Conservation (phyloP, 495 filamentous ascomycete species). For the Aspergillus sclerotioniger region DNA sequence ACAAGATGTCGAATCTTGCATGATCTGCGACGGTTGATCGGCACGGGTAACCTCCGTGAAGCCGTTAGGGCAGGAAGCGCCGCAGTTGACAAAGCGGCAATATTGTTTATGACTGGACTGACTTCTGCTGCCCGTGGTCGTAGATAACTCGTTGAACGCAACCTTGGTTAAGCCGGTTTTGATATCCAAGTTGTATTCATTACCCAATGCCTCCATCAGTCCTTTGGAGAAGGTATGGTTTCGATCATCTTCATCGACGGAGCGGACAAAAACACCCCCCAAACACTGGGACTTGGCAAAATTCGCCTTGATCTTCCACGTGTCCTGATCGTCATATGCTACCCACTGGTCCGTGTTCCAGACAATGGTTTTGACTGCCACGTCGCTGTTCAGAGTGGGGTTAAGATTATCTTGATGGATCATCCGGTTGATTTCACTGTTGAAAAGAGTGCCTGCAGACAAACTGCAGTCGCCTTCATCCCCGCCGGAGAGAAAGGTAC, state of each 20-base stretch:
- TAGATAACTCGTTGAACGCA: background rate
- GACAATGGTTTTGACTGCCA: slow-evolving; percentile 27
- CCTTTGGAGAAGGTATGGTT: background rate
- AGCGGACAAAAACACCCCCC: slow-evolving; percentile 46
- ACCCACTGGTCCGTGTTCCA: slow-evolving; percentile 45
- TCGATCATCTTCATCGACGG: slow-evolving; percentile 9
- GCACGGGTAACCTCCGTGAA: background rate
- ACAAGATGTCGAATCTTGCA: background rate
- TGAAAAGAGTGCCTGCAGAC: slow-evolving; percentile 16
- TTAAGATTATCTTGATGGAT: slow-evolving; percentile 8
- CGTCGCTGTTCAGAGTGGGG: slow-evolving; percentile 19
- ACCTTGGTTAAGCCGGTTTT: background rate
- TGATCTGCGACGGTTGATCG: background rate
- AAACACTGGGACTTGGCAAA: slow-evolving; percentile 37
- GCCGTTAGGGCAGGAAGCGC: background rate
- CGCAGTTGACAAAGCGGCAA: slow-evolving; percentile 4
- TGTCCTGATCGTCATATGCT: slow-evolving; percentile 41
- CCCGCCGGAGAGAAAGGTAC: slow-evolving; percentile 20
- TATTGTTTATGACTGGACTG: background rate
- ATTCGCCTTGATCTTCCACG: slow-evolving; percentile 38
- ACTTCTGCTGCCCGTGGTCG: background rate
- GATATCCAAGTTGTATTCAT: background rate
- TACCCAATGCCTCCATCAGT: background rate
- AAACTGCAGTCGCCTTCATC: slow-evolving; percentile 34
- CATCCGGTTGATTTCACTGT: slow-evolving; percentile 25